Base-by-base conservation (phyloP, 2,329 filamentous ascomycete genomes). In the Penicillium decumbens region DNA sequence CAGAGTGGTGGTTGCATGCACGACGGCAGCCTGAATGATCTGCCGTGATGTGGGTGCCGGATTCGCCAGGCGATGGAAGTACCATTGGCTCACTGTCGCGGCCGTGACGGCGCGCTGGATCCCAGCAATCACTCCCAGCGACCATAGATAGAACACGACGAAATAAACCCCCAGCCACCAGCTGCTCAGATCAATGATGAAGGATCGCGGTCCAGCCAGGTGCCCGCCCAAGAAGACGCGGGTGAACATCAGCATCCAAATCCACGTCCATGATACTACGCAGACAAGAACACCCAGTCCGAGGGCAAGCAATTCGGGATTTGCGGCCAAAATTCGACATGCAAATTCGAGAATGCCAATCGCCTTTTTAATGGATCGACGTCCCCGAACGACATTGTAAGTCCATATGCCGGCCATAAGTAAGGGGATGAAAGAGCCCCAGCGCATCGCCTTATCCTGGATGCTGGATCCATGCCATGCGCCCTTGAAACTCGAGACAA, bases 71-170 rank as follows among this genome's bases (percentile, higher is more conserved):
- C 93, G 89, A 70, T 97, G 92, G 70, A 97, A 98, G 72, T 98
- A 98, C 93, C 93, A 98, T 70, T 98, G 93, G 35, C 89, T 95
- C 23, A 97, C 92, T 0, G 92, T 95, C 9, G 93, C 93, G 23
- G 90, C 92, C 12, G 92, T 95, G 13, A 91, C 93, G 20, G 89
- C 85, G 50, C 93, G 85, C 68, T 98, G 92, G 20, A 97, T 81
- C 15, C 89, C 90, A 49, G 89, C 86, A 65, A 95, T 84, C 49
- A 97, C 82, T 2, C 88, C 87, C 37, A 96, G 77, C 0, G 90
- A 93, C 93, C 93, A 98, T 59, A 97, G 84, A 70, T 96, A 97
- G 75, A 96, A 87, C 51, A 97, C 75, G 58, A 96, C 82, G 72
- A 96, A 98, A 68, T 85, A 95, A 23, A 83, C 80, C n/a, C 88